Percentiles rank a stretch among this genome's conserved stretches.
Conservation (phyloP, 1,284 basidiomycete genomes). For the Ustilago xerochloae region DNA sequence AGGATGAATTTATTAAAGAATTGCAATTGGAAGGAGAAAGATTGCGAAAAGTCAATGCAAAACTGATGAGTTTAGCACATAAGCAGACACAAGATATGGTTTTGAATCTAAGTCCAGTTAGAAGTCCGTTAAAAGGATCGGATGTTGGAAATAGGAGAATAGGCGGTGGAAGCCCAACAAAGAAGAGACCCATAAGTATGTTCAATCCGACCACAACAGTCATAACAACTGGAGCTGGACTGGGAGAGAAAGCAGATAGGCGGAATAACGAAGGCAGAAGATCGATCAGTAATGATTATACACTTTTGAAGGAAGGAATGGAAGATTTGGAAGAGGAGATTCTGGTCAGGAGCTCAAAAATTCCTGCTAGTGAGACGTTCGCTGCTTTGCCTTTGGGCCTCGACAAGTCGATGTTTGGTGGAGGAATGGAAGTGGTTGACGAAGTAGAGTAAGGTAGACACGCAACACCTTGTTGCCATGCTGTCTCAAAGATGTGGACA, state of each 20-base stretch:
- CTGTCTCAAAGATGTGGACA: too few species aligned
- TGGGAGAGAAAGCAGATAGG: neutral
- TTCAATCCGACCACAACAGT: slow-evolving; percentile 11
- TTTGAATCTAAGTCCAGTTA: slow-evolving; percentile 17
- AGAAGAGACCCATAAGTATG: slow-evolving; percentile 32
- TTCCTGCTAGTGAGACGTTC: slow-evolving; percentile 36
- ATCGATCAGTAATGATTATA: slow-evolving; percentile 43
- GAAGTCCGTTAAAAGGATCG: slow-evolving; percentile 1
- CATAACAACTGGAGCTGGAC: neutral
- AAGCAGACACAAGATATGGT: slow-evolving; percentile 53
- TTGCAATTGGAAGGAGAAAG: slow-evolving; percentile 44
- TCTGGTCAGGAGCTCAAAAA: slow-evolving; percentile 2
- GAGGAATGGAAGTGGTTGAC: neutral
- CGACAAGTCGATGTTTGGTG: neutral
- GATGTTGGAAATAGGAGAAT: neutral
- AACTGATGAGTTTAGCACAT: slow-evolving; percentile 54
- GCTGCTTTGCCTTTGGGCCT: slow-evolving; percentile 9
- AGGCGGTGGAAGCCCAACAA: slow-evolving; percentile 1
- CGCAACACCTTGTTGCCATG: too few species aligned
- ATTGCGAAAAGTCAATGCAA: slow-evolving; percentile 37
- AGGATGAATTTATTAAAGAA: slow-evolving; percentile 52
- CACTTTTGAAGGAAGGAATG: slow-evolving; percentile 23
- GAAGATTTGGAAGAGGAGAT: slow-evolving; percentile 39
- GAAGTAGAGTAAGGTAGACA: neutral
- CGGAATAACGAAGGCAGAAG: slow-evolving; percentile 2